These are phyloP conservation scores for Wickerhamomyces chambardii DNA, from an alignment of 805 yeast genomes.

Conservation along the genomic window DNA sequence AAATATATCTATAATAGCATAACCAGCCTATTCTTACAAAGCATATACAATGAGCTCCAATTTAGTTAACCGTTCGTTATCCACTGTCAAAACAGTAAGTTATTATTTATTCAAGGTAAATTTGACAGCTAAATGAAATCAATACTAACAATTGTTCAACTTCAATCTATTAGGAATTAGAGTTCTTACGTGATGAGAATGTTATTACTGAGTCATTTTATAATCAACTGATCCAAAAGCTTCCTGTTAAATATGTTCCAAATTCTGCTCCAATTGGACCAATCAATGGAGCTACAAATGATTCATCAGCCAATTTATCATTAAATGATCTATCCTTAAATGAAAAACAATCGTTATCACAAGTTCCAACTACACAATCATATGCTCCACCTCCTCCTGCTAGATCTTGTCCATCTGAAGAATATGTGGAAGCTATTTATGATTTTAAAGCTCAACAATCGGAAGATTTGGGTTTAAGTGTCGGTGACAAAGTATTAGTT, in stretches of 20 bases:
- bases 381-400: conserved; percentile 17
- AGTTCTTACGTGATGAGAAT: conserved; percentile 65
- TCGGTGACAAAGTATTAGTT: conserved; percentile 65
- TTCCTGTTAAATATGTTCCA: conserved; percentile 50
- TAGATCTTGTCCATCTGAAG: no score
- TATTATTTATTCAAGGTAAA: no score
- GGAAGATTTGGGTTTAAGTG: conserved; percentile 57
- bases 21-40: conserved; percentile 5
- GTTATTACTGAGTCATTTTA: conserved; percentile 54
- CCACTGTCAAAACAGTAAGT: conserved; percentile 49
- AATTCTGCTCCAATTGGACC: conserved; percentile 39
- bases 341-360: conserved; percentile 1
- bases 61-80: conserved; percentile 67
- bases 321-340: not conserved
- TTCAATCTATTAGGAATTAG: conserved; percentile 44
- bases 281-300: conserved; percentile 1
- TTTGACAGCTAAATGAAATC: no score
- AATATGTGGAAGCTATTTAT: conserved; percentile 60
- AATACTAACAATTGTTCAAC: not conserved
- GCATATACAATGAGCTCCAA: conserved; percentile 38
- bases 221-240: conserved; percentile 34
- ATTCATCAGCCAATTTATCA: conserved; percentile 9
- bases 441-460: conserved; percentile 67
- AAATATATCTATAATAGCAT: conserved; percentile 1
- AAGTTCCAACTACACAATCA: conserved; percentile 14